Evolutionary conservation across 768 basidiomycete species (phyloP).

Genomic region (Tulasnella sp.): DNA sequence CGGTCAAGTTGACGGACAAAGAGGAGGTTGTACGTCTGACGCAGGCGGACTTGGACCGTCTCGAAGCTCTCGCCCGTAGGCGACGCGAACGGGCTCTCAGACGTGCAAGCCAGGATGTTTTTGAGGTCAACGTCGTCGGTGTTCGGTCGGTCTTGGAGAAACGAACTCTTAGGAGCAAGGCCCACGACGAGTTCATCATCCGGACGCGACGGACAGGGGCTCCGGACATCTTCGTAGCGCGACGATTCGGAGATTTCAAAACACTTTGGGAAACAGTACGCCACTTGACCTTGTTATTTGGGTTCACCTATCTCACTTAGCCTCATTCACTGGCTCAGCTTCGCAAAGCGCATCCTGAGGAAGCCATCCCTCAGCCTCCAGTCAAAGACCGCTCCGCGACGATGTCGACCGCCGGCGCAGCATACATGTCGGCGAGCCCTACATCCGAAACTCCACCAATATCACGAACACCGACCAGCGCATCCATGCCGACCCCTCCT

Average conservation of each 20-base stretch:
- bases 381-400: constrained; percentile 75
- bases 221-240: constrained; percentile 79
- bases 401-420: constrained; percentile 43
- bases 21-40: constrained; percentile 90
- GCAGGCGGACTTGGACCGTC: constrained; percentile 74
- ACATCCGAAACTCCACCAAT: constrained; percentile 3
- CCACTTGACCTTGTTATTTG: constrained; percentile 24
- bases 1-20: constrained; percentile 72
- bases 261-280: constrained; percentile 79
- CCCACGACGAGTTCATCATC: constrained; percentile 95
- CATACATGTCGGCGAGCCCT: constrained; percentile 29
- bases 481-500: constrained; percentile 14
- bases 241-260: constrained; percentile 93
- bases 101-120: constrained; percentile 48
- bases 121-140: constrained; percentile 88
- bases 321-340: constrained; percentile 49
- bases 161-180: constrained; percentile 77
- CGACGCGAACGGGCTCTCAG: constrained; percentile 46
- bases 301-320: constrained; percentile 3
- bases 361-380: constrained; percentile 76
- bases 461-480: constrained; percentile 12
- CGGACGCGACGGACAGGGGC: constrained; percentile 71
- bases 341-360: constrained; percentile 78
- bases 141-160: constrained; percentile 80
- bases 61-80: constrained; percentile 67